Conservation (phyloP, 352 stramenopile genomes). For the Phytopythium sindhum region DNA sequence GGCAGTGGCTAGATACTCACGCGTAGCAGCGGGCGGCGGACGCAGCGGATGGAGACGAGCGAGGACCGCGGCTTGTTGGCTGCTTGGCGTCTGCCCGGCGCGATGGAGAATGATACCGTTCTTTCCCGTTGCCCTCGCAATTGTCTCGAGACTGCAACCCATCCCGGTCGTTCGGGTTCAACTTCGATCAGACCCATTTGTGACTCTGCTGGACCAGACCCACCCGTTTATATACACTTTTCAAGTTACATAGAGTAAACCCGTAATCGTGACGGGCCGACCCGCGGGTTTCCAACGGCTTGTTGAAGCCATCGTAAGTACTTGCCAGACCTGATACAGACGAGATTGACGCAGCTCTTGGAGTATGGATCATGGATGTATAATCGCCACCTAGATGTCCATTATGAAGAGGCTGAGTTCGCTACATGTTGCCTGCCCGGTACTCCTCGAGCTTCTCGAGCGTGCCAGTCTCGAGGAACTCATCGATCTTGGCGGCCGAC, state of each 20-base stretch:
- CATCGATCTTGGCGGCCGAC: conserved; percentile 77
- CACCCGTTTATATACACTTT: neutral
- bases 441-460: conserved; percentile 81
- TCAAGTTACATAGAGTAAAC: neutral
- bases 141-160: neutral
- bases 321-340: neutral
- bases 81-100: neutral
- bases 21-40: neutral
- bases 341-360: neutral
- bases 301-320: neutral
- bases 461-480: conserved; percentile 82
- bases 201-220: neutral
- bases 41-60: neutral
- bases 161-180: neutral
- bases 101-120: conserved; percentile 1
- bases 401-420: neutral
- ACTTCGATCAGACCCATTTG: neutral
- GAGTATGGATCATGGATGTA: neutral
- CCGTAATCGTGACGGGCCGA: neutral
- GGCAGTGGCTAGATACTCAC: neutral
- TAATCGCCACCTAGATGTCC: neutral
- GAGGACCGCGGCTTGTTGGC: neutral
- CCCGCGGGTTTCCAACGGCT: neutral
- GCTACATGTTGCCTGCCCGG: conserved; percentile 78
- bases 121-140: neutral